Percentiles rank a stretch among this genome's conserved stretches.
phyloP scores from a whole-genome alignment of 176 grass and related monocot genomes.

The Metroxylon sagu region DNA sequence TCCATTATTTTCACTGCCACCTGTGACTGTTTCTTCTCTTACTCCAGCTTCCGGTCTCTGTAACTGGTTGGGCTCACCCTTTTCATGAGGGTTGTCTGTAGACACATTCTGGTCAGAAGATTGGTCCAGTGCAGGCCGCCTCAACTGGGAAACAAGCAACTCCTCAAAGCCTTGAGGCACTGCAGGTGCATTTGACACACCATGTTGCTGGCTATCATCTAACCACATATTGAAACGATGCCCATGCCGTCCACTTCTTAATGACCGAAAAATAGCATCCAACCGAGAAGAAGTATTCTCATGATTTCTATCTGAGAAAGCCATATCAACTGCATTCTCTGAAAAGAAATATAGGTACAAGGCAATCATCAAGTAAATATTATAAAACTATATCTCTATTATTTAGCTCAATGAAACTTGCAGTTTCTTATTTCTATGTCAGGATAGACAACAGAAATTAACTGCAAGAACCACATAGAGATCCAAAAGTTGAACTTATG shows the following conservation, averaged over 20 bases:
- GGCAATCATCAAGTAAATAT: no score
- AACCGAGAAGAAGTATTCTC: slow-evolving; percentile 68
- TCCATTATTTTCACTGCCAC: slow-evolving; percentile 40
- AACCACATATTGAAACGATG: slow-evolving; percentile 98
- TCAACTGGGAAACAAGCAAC: slow-evolving; percentile 72
- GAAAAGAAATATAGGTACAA: slow-evolving; percentile 22
- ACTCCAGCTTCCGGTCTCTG: slow-evolving; percentile 48
- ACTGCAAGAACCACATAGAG: no score
- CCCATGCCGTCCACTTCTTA: slow-evolving; percentile 76
- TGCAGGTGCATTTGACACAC: slow-evolving; percentile 40
- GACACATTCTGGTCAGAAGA: slow-evolving; percentile 35
- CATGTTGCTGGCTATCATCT: slow-evolving; percentile 65
- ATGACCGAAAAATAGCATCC: slow-evolving; percentile 88
- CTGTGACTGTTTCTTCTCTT: slow-evolving; percentile 36
- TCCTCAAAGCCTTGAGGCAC: slow-evolving; percentile 95
- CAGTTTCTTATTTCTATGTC: no score
- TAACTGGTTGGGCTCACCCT: slow-evolving; percentile 38
- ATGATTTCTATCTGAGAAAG: slow-evolving; percentile 82
- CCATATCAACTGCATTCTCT: slow-evolving; percentile 81
- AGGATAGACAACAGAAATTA: no score
- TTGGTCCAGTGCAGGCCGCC: slow-evolving; percentile 52
- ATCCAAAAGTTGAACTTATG: background rate
- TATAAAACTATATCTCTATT: no score
- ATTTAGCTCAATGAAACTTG: no score
- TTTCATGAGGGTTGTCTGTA: slow-evolving; percentile 35